Conservation (phyloP, 352 stramenopile genomes). For the Globisporangium yorkense region DNA sequence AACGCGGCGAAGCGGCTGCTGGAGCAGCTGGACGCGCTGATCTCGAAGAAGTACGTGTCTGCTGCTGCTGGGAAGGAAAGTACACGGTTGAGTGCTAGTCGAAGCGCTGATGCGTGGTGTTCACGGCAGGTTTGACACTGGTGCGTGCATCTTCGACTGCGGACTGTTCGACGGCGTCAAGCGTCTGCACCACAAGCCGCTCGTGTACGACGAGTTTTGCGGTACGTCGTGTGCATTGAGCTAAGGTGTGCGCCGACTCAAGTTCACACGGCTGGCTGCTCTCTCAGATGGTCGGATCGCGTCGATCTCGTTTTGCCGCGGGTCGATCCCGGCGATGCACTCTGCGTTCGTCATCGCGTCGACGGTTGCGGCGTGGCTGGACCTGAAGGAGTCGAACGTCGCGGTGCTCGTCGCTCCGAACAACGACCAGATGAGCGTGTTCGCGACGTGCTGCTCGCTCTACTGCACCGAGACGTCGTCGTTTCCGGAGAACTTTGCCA, state of each 20-base stretch:
- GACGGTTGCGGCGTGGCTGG: conserved; percentile 78
- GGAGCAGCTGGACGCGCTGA: conserved; percentile 53
- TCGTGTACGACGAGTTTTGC: conserved; percentile 84
- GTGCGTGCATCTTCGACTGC: conserved; percentile 83
- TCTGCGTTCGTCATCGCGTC: conserved; percentile 79
- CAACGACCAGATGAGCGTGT: conserved; percentile 86
- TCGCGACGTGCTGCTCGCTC: conserved; percentile 80
- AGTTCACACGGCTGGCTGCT: background rate
- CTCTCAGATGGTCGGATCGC: conserved; percentile 68
- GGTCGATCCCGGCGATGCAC: conserved; percentile 75
- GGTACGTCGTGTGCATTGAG: conserved; percentile 28
- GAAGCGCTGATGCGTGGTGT: background rate
- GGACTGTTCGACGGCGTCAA: conserved; percentile 83
- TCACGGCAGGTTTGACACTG: conserved; percentile 55
- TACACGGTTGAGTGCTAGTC: background rate
- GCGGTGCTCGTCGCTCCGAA: conserved; percentile 77
- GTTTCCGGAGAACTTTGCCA: conserved; percentile 65
- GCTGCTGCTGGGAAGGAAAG: background rate
- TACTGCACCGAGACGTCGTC: conserved; percentile 65
- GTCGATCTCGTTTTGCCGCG: conserved; percentile 72
- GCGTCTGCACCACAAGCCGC: conserved; percentile 67
- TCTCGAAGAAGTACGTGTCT: conserved; percentile 47
- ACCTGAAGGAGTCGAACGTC: conserved; percentile 68
- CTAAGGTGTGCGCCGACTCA: background rate
- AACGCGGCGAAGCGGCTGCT: conserved; percentile 68